These are phyloP conservation scores for Paramecium caudatum DNA, from an alignment of 73 alveolate species.

Conservation along the genomic window DNA sequence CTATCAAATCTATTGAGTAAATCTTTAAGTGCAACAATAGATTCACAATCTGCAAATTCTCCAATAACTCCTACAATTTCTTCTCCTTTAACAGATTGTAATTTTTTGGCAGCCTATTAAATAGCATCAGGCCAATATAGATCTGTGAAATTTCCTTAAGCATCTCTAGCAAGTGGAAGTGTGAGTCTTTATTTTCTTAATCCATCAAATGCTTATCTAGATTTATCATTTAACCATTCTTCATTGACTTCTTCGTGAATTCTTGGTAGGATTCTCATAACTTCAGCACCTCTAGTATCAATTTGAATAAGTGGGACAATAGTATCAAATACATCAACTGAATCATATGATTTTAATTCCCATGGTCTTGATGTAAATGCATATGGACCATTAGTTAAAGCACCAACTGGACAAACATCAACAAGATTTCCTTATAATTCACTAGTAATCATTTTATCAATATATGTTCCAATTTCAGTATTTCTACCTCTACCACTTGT, in stretches of 20 bases:
- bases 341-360: slow-evolving; percentile 90
- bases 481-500: slow-evolving; percentile 90
- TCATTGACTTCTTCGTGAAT: slow-evolving; percentile 93
- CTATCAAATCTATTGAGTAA: slow-evolving; percentile 84
- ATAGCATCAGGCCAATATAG: slow-evolving; percentile 92
- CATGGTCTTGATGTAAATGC: slow-evolving; percentile 93
- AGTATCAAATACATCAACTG: slow-evolving; percentile 91
- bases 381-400: slow-evolving; percentile 91
- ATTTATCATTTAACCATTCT: slow-evolving; percentile 92
- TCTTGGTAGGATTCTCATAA: slow-evolving; percentile 93
- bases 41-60: slow-evolving; percentile 87
- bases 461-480: slow-evolving; percentile 92
- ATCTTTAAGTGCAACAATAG: slow-evolving; percentile 89
- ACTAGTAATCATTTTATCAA: slow-evolving; percentile 88
- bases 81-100: slow-evolving; percentile 81
- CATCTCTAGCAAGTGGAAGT: slow-evolving; percentile 80
- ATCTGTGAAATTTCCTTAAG: slow-evolving; percentile 84
- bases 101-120: slow-evolving; percentile 76
- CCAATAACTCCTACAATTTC: slow-evolving; percentile 91
- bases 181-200: slow-evolving; percentile 89
- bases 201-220: slow-evolving; percentile 95
- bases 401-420: slow-evolving; percentile 97
- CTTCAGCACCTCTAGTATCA: slow-evolving; percentile 92
- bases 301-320: slow-evolving; percentile 85
- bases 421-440: slow-evolving; percentile 92